phyloP scores from a whole-genome alignment of 2,329 filamentous ascomycete species.

The Alternaria burnsii region DNA sequence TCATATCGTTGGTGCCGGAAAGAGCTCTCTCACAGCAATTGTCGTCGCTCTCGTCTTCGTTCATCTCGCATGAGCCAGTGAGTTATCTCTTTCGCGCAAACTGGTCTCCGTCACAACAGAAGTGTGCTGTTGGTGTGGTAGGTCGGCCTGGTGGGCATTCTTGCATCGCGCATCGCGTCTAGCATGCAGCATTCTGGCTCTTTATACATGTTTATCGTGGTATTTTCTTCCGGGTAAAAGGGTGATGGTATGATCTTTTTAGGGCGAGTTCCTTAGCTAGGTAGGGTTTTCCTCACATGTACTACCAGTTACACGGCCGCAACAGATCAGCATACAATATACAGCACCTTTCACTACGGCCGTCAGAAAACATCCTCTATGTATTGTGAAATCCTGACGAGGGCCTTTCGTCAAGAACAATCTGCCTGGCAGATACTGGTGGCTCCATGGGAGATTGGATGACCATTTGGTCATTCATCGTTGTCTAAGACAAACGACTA shows the following conservation, averaged over 20 bases:
- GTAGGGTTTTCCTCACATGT: constrained; percentile 39
- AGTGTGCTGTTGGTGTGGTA: constrained; percentile 24
- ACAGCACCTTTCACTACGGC: constrained; percentile 31
- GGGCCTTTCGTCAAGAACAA: background rate
- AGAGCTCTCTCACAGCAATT: constrained; percentile 38
- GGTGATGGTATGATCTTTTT: constrained; percentile 29
- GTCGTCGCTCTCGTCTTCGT: constrained; percentile 38
- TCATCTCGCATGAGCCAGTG: constrained; percentile 32
- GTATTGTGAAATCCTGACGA: constrained; percentile 1
- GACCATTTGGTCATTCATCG: background rate
- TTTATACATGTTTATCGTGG: constrained; percentile 30
- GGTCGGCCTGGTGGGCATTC: constrained; percentile 22
- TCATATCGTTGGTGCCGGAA: constrained; percentile 29
- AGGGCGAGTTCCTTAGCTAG: constrained; percentile 34
- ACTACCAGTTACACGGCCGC: constrained; percentile 40
- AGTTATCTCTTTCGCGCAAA: constrained; percentile 6
- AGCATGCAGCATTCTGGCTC: constrained; percentile 25
- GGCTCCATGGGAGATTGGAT: background rate
- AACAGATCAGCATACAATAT: constrained; percentile 38
- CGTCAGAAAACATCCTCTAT: constrained; percentile 11
- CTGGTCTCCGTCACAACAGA: constrained; percentile 11
- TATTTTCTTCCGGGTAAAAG: constrained; percentile 20
- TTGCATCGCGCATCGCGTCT: constrained; percentile 30
- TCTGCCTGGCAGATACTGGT: background rate
- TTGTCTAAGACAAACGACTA: too few species aligned